Conservation (phyloP, 129 eudicot species). For the Centaurea solstitialis region DNA sequence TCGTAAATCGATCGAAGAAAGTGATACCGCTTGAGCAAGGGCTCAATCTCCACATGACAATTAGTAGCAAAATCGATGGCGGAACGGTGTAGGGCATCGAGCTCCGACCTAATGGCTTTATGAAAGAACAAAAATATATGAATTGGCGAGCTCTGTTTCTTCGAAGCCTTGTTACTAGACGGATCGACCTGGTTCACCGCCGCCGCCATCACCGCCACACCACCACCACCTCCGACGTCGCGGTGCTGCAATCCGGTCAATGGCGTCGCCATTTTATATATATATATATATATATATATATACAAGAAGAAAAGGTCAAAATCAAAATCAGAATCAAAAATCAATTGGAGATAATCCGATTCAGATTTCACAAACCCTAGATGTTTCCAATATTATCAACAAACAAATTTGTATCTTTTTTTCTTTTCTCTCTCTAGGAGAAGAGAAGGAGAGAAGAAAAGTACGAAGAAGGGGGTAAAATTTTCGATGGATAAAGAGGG, state of each 20-base stretch:
- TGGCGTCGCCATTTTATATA: constrained; percentile 99
- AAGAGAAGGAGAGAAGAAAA: constrained; percentile 15
- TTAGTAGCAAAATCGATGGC: constrained; percentile 80
- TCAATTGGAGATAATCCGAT: constrained; percentile 36
- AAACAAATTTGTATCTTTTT: constrained; percentile 17
- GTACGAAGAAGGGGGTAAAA: constrained; percentile 6
- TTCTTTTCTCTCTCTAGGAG: constrained; percentile 30
- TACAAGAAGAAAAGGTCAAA: neutral
- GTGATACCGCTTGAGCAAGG: constrained; percentile 74
- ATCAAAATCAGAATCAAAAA: neutral
- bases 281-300: no score
- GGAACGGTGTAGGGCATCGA: constrained; percentile 74
- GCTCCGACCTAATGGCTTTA: constrained; percentile 82
- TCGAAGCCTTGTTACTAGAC: constrained; percentile 32
- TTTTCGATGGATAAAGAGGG: constrained; percentile 52
- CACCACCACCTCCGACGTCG: constrained; percentile 72
- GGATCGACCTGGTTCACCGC: constrained; percentile 55
- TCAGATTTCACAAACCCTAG: constrained; percentile 64
- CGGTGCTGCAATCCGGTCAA: constrained; percentile 65
- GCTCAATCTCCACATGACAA: constrained; percentile 60
- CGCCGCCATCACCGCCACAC: constrained; percentile 62
- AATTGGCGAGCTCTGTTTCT: constrained; percentile 68
- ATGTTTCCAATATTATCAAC: constrained; percentile 33
- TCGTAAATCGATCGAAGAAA: constrained; percentile 82
- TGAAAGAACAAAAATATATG: constrained; percentile 87